Percentiles rank a stretch among this genome's conserved stretches.
These are phyloP conservation scores for Scedosporium dehoogii DNA, from an alignment of 2,329 filamentous ascomycete species.

Conservation along the genomic window DNA sequence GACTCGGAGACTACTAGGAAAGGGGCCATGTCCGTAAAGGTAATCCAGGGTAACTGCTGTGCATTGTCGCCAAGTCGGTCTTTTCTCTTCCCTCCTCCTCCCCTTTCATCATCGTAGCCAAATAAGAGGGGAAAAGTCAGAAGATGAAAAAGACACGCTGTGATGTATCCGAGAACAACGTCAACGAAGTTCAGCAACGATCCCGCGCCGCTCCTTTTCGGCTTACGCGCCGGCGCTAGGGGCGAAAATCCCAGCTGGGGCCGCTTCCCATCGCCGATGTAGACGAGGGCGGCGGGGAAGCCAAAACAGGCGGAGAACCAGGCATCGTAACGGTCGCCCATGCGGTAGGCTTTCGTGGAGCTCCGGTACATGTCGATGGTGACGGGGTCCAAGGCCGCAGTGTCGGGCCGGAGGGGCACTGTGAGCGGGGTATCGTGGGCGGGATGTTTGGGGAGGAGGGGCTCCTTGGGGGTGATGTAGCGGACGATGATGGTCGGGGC, in stretches of 20 bases:
- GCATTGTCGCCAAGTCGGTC: neutral
- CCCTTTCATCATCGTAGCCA: neutral
- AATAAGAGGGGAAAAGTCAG: neutral
- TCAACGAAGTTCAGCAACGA: neutral
- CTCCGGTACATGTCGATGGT: conserved; percentile 51
- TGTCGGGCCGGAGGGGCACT: conserved; percentile 47
- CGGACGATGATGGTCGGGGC: conserved; percentile 26
- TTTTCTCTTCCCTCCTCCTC: neutral
- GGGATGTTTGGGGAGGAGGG: conserved; percentile 23
- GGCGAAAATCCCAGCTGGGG: conserved; percentile 47
- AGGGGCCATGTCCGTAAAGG: conserved; percentile 66
- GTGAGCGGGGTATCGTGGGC: conserved; percentile 30
- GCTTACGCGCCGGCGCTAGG: neutral
- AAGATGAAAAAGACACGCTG: neutral
- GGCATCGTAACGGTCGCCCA: conserved; percentile 47
- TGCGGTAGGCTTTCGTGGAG: conserved; percentile 47
- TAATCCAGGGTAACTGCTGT: conserved; percentile 40
- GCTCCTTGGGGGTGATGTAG: conserved; percentile 28
- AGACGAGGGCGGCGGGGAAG: conserved; percentile 50
- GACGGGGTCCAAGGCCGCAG: conserved; percentile 32
- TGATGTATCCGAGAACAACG: neutral
- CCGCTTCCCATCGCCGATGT: conserved; percentile 52
- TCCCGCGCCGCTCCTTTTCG: neutral
- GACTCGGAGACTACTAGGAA: conserved; percentile 62
- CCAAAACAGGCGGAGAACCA: conserved; percentile 64